Evolutionary conservation across 768 basidiomycete species (phyloP), one percentile per base, ranked within the genome.

Genomic region (Kwoniella europaea): DNA sequence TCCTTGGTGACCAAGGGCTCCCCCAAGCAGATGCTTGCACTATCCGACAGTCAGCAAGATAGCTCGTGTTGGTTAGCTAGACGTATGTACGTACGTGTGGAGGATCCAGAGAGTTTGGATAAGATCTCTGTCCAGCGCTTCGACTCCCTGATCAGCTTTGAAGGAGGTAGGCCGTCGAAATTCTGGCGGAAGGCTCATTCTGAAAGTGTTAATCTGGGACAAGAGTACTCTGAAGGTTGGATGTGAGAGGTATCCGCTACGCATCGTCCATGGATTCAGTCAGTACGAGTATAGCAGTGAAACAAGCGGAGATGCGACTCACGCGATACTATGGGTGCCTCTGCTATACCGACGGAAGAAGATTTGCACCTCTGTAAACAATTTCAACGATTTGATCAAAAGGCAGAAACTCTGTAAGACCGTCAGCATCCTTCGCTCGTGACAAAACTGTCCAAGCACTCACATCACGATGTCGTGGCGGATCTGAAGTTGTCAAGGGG

Each of bases 1-100:
- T 77, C 77, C 20, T 52, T 65, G 1, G 74, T 76, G 18, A 81
- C 65, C 35, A 79, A 52, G 0, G 79, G 77, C 62, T 79, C 78
- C 1, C 71, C 78, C 5, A 81, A 62, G 7, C 43, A 59, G 22
- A 78, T 63, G 35, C 70, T 74, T 4, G 74, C 74, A 54, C 77
- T 78, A 65, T 46, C 0, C 2, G 42, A 15, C 15, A 16, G 22
- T 72, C 62, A 64, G 56, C 43, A 2, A 50, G 35, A 18, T 29
- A 10, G 27, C 3, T 20, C n/a, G 20, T 16, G 16, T 29, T 52
- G 2, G 6, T 35, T 7, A 54, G 10, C 35, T 35, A 35, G 35
- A 22, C 35, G 1, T 13, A 27, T 24, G 15, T 2, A 64, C 71
- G 12, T n/a, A 75, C 77, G 63, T 74, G 71, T 81, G 76, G 4